Base-by-base conservation (phyloP, 2,329 filamentous ascomycete species). In the Mycosphaerelloides madeirae region DNA sequence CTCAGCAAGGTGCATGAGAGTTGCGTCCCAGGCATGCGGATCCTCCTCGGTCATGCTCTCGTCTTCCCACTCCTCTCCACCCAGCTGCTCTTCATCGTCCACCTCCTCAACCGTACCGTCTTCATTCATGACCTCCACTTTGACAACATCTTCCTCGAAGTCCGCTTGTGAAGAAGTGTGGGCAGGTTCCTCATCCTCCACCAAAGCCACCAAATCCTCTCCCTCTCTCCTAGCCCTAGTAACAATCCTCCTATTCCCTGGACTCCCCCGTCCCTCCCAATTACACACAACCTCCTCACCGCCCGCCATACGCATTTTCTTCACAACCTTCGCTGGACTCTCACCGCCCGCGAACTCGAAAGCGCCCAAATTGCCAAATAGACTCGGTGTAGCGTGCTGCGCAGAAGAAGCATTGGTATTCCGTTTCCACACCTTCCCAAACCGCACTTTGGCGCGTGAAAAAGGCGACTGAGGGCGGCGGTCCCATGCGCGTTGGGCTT, bases 401-500 rank as follows among this genome's bases (percentile, higher is more conserved):
- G 32, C 33, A 28, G 34, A 29, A 35, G 29, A 25, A 13, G 42
- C 19, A 33, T 31, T 43, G 29, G 35, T 29, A 28, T 44, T 44
- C 3, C 72, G 63, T 40, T 71, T 71, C 71, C 72, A 76, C 28
- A 76, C 68, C 52, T 72, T 73, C 8, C 57, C 58, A 11, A 57
- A 53, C 9, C 53, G 48, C 20, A 61, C 44, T 20, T 52, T 52
- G n/a, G 47, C 43, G 49, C 68, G 68, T 15, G 67, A 62, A 42
- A 65, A 63, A 11, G 69, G 70, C 11, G 65, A 65, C 46, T 70
- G 60, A 6, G 71, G 68, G 43, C 65, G 67, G 38, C 73, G 67
- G 43, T 77, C 73, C 72, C 72, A 77, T 36, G 64, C 73, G 36
- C 72, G 69, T 14, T 67, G 69, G 3, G 68, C 62, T 38, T 67